Evolutionary conservation across 2,329 filamentous ascomycete species (phyloP).

Genomic region (Calonectria henricotiae): DNA sequence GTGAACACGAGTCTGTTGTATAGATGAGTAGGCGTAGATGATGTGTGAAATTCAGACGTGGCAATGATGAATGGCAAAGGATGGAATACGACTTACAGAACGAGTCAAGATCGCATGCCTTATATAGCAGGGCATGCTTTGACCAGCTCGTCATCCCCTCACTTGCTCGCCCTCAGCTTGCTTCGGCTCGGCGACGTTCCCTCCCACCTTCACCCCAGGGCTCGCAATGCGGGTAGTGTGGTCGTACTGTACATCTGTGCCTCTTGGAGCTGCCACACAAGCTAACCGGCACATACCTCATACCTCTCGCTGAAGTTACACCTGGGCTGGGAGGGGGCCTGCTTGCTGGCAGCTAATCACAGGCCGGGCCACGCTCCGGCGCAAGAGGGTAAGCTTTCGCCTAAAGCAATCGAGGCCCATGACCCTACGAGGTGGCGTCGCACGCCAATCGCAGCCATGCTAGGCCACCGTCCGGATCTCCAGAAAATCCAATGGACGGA

Average conservation of each 20-base stretch:
- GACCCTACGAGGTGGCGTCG: constrained; percentile 24
- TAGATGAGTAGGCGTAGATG: background rate
- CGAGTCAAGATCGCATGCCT: constrained; percentile 17
- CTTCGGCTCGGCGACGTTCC: constrained; percentile 12
- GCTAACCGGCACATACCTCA: constrained; percentile 24
- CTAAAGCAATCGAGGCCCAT: constrained; percentile 32
- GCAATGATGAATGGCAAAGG: background rate
- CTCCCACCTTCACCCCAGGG: constrained; percentile 3
- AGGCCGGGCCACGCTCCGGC: background rate
- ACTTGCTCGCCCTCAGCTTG: constrained; percentile 7
- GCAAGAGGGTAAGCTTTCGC: constrained; percentile 31
- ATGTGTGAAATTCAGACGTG: background rate
- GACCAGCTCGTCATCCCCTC: constrained; percentile 12
- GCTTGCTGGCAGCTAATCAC: constrained; percentile 8
- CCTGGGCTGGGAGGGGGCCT: background rate
- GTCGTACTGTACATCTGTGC: constrained; percentile 1
- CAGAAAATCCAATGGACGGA: constrained; percentile 14
- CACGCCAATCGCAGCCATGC: constrained; percentile 25
- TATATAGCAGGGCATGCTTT: constrained; percentile 22
- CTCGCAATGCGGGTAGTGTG: constrained; percentile 12
- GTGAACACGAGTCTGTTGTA: background rate
- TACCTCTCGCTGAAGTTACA: constrained; percentile 17
- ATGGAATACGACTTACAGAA: background rate
- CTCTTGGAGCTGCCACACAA: background rate
- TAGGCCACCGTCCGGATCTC: constrained; percentile 17